phyloP scores from a whole-genome alignment of 352 stramenopile species.

The Pythium scleroteichum region DNA sequence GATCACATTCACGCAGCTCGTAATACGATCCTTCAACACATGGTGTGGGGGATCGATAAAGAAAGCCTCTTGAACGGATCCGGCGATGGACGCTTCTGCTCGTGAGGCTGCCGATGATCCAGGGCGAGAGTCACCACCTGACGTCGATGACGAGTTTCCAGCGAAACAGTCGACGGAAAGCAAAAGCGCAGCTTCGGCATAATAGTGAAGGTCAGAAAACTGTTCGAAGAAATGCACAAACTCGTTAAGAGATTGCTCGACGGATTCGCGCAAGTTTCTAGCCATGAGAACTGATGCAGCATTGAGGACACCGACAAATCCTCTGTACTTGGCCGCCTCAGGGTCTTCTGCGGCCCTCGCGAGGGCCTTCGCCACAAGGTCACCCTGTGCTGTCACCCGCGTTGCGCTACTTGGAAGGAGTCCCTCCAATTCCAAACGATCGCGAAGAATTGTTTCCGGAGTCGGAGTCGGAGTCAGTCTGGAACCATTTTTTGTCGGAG shows the following conservation, averaged over 20 bases:
- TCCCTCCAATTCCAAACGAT: constrained; percentile 62
- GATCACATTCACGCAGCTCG: constrained; percentile 61
- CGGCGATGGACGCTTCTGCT: constrained; percentile 1
- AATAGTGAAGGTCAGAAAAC: constrained; percentile 53
- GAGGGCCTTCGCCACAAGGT: constrained; percentile 7
- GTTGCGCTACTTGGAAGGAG: constrained; percentile 1
- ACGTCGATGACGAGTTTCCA: neutral
- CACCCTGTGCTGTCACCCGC: neutral
- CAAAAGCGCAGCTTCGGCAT: constrained; percentile 60
- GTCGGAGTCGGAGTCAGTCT: constrained; percentile 8
- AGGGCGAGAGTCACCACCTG: neutral
- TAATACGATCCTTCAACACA: constrained; percentile 61
- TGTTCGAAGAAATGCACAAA: constrained; percentile 79
- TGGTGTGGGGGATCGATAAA: constrained; percentile 60
- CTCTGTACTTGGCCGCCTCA: constrained; percentile 45
- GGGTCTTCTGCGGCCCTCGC: constrained; percentile 29
- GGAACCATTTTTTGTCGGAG: constrained; percentile 13
- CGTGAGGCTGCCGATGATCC: neutral
- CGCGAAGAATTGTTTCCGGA: constrained; percentile 37
- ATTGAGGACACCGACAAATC: constrained; percentile 76
- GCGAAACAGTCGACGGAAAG: constrained; percentile 55
- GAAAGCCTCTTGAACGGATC: constrained; percentile 39
- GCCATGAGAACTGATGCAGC: constrained; percentile 90
- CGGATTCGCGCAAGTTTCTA: constrained; percentile 80
- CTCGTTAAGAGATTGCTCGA: constrained; percentile 78